These are phyloP conservation scores for Lolium perenne DNA, from an alignment of 176 grass and related monocot species.

Conservation along the genomic window DNA sequence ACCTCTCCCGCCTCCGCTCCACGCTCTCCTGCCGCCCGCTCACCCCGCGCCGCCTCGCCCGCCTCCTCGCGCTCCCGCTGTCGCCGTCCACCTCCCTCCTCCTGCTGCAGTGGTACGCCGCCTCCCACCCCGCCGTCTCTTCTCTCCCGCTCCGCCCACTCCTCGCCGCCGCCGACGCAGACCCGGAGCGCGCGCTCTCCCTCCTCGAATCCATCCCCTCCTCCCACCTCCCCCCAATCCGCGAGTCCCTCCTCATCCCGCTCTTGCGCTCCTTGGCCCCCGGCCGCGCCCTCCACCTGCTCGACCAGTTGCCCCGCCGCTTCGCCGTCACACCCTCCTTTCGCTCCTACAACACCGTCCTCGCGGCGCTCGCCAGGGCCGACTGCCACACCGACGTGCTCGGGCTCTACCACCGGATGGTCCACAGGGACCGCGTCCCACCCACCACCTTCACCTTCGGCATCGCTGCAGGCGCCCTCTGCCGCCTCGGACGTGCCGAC, in stretches of 20 bases:
- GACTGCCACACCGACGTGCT: slow-evolving; percentile 61
- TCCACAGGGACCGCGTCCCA: slow-evolving; percentile 55
- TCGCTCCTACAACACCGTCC: slow-evolving; percentile 71
- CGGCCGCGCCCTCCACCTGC: slow-evolving; percentile 69
- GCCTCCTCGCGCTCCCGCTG: slow-evolving; percentile 77
- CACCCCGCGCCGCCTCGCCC: slow-evolving; percentile 57
- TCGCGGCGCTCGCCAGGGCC: slow-evolving; percentile 59
- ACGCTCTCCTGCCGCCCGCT: slow-evolving; percentile 55
- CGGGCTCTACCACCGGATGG: slow-evolving; percentile 66
- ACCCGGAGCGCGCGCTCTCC: slow-evolving; percentile 50
- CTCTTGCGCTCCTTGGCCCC: slow-evolving; percentile 58
- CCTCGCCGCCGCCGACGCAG: slow-evolving; percentile 42
- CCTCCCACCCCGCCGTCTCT: slow-evolving; percentile 57
- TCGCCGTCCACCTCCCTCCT: slow-evolving; percentile 67
- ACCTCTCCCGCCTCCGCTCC: slow-evolving; percentile 73
- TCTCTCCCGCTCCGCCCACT: slow-evolving; percentile 64
- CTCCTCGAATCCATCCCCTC: slow-evolving; percentile 54
- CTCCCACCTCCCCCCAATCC: slow-evolving; percentile 46
- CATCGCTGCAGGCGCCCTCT: slow-evolving; percentile 59
- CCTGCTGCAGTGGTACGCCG: slow-evolving; percentile 75
- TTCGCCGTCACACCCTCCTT: slow-evolving; percentile 65
- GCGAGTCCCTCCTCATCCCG: slow-evolving; percentile 58
- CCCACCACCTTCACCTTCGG: slow-evolving; percentile 85
- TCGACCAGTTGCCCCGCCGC: slow-evolving; percentile 71
- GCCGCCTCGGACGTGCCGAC: slow-evolving; percentile 57